A percentile compares a stretch with the other conserved stretches of the same genome.
These are phyloP conservation scores for Aulographum hederae DNA, from an alignment of 2,329 filamentous ascomycete genomes.

Conservation along the genomic window DNA sequence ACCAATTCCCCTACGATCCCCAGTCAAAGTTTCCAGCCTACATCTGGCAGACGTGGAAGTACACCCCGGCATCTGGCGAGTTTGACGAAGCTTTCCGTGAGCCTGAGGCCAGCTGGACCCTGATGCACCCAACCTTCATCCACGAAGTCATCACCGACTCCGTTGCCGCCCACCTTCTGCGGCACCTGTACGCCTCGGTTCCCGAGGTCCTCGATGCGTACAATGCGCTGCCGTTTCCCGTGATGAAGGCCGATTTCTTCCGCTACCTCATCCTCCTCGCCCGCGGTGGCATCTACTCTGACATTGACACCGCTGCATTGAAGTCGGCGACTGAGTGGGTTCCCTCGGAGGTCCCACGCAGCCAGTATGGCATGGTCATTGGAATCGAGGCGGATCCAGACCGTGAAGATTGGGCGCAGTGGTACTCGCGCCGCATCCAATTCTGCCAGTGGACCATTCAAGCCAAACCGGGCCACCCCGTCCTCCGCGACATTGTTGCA, in stretches of 20 bases:
- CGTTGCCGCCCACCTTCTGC: constrained; percentile 63
- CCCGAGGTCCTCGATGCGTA: constrained; percentile 31
- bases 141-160: constrained; percentile 95
- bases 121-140: constrained; percentile 74
- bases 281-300: constrained; percentile 59
- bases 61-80: constrained; percentile 54
- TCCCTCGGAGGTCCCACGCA: constrained; percentile 55
- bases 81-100: constrained; percentile 62
- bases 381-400: constrained; percentile 96
- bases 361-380: constrained; percentile 68
- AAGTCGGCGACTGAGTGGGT: constrained; percentile 78
- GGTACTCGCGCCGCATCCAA: constrained; percentile 92
- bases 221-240: constrained; percentile 26
- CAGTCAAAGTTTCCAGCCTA: constrained; percentile 84
- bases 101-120: constrained; percentile 77
- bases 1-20: constrained; percentile 86
- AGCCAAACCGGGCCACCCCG: constrained; percentile 81
- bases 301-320: constrained; percentile 77
- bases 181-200: constrained; percentile 64
- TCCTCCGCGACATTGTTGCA: constrained; percentile 71
- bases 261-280: constrained; percentile 55
- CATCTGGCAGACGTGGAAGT: constrained; percentile 99
- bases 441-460: constrained; percentile 99
- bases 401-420: constrained; percentile 76
- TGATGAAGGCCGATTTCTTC: constrained; percentile 47